A percentile compares a stretch with the other conserved stretches of the same genome.
These are phyloP conservation scores for Beauveria asiatica DNA, from an alignment of 2,329 filamentous ascomycete species.

Conservation along the genomic window DNA sequence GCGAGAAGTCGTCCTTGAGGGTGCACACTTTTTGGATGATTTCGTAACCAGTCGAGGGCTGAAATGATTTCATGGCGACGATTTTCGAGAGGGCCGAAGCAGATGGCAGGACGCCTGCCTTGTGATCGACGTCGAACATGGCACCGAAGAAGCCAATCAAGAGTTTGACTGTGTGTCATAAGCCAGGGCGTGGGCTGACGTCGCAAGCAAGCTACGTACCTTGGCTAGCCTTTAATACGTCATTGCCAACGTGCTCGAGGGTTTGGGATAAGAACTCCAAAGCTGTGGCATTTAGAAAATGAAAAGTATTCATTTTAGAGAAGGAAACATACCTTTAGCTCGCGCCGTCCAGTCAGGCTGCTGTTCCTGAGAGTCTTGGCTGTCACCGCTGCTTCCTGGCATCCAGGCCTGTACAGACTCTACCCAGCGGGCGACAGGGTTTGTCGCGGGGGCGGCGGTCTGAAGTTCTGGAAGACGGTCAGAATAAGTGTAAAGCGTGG, in stretches of 20 bases:
- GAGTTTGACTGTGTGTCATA: conserved; percentile 29
- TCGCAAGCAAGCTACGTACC: conserved; percentile 21
- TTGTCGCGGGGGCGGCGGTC: conserved; percentile 32
- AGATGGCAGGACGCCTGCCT: conserved; percentile 48
- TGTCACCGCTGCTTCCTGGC: conserved; percentile 30
- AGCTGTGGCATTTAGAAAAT: conserved; percentile 25
- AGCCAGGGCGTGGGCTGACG: neutral
- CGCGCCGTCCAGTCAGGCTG: conserved; percentile 44
- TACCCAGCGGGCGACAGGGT: conserved; percentile 45
- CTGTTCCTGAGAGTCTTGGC: conserved; percentile 31
- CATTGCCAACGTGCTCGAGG: conserved; percentile 37
- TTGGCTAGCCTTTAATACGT: conserved; percentile 41
- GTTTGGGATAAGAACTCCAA: conserved; percentile 49
- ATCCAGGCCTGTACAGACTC: conserved; percentile 48
- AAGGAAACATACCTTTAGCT: conserved; percentile 36
- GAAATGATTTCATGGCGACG: conserved; percentile 41
- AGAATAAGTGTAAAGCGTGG: neutral
- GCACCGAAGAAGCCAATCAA: conserved; percentile 47
- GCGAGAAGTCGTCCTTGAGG: conserved; percentile 48
- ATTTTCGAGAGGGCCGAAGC: conserved; percentile 44
- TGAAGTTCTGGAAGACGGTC: conserved; percentile 33
- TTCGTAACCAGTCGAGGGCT: conserved; percentile 36
- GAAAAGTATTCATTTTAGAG: neutral
- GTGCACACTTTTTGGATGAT: conserved; percentile 42
- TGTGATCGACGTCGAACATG: conserved; percentile 51